phyloP scores from a whole-genome alignment of 164 flowering plant species.

The Vitis labrusca region DNA sequence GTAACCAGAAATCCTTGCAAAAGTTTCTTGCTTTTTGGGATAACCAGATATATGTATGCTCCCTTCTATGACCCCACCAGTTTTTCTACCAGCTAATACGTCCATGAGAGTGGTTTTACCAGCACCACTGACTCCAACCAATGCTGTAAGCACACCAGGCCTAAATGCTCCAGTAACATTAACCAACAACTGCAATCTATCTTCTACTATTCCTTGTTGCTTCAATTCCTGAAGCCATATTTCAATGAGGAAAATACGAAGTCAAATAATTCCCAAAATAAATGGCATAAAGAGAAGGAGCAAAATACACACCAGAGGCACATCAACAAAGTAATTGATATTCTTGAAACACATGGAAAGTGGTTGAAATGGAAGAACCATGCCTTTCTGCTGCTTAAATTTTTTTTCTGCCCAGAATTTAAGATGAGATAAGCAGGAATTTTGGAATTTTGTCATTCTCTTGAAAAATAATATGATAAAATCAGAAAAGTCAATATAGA shows the following conservation, averaged over 20 bases:
- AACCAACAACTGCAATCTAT: conserved; percentile 73
- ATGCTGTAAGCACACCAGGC: conserved; percentile 95
- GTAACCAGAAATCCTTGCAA: conserved; percentile 96
- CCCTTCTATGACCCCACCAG: conserved; percentile 93
- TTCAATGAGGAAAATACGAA: conserved; percentile 9
- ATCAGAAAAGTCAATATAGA: not conserved
- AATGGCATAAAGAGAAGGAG: conserved; percentile 1
- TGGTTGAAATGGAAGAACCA: conserved; percentile 98
- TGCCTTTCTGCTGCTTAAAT: conserved; percentile 68
- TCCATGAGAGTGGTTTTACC: conserved; percentile 99
- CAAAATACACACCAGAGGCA: conserved; percentile 63
- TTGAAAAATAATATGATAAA: not conserved
- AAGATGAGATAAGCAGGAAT: conserved; percentile 2
- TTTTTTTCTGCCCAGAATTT: conserved; percentile 43
- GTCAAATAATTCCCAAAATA: not conserved
- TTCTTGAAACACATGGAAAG: conserved; percentile 92
- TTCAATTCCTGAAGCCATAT: conserved; percentile 70
- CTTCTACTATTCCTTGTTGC: conserved; percentile 84
- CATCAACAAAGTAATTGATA: conserved; percentile 86
- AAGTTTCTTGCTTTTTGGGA: conserved; percentile 94
- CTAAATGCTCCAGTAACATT: conserved; percentile 95
- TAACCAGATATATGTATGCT: conserved; percentile 76
- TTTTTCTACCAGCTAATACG: conserved; percentile 96
- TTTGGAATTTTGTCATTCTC: not conserved
- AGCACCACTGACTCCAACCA: conserved; percentile 99